A percentile compares a stretch with the other conserved stretches of the same genome.
These are phyloP conservation scores for Claviceps spartinae DNA, from an alignment of 2,329 filamentous ascomycete genomes.

Conservation along the genomic window DNA sequence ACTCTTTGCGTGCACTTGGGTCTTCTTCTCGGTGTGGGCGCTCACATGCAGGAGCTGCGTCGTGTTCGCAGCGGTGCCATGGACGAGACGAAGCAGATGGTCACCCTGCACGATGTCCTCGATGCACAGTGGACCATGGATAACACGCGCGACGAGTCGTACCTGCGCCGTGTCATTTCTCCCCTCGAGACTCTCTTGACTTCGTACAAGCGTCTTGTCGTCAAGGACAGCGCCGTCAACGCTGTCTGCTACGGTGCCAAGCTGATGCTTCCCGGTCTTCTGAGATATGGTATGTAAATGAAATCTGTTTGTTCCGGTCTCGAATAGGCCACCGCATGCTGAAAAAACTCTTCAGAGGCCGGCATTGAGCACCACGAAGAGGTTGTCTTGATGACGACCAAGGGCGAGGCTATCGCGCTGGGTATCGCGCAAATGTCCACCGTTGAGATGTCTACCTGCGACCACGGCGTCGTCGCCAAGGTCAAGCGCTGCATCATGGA, in stretches of 20 bases:
- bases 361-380: conserved; percentile 92
- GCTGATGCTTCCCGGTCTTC: conserved; percentile 92
- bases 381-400: conserved; percentile 95
- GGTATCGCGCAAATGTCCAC: conserved; percentile 97
- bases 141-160: conserved; percentile 89
- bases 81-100: conserved; percentile 78
- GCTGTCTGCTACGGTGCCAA: conserved; percentile 98
- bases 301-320: too few relatives aligned
- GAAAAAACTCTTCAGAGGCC: conserved; percentile 42
- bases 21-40: conserved; percentile 63
- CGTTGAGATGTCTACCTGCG: conserved; percentile 90
- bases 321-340: conserved; percentile 7
- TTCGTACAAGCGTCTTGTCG: conserved; percentile 90
- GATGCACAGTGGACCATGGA: conserved; percentile 95
- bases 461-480: conserved; percentile 95
- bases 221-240: conserved; percentile 76
- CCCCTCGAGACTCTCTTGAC: conserved; percentile 86
- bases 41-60: conserved; percentile 95
- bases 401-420: conserved; percentile 94
- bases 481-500: conserved; percentile 99
- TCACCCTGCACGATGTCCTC: conserved; percentile 75
- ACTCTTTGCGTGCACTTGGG: conserved; percentile 93
- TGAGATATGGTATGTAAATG: conserved; percentile 62
- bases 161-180: conserved; percentile 79
- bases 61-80: conserved; percentile 90